Percentiles rank a stretch among this genome's conserved stretches.
Conservation (phyloP, 345 rosid genomes). For the Passiflora organensis region DNA sequence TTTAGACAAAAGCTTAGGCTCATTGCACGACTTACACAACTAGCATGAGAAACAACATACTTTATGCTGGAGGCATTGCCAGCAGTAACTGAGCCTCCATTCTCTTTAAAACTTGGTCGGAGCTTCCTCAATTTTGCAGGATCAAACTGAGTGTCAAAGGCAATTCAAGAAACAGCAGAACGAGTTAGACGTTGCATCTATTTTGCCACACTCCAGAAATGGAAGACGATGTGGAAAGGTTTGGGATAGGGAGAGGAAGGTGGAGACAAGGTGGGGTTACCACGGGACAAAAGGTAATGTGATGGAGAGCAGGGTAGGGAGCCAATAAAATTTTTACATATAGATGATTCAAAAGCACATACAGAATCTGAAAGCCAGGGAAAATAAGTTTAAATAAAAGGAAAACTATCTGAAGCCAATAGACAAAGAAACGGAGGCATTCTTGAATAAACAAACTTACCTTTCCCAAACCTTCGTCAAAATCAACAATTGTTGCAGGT, state of each 20-base stretch:
- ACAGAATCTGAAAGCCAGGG: too few species aligned
- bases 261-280: too few species aligned
- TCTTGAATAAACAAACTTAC: constrained; percentile 26
- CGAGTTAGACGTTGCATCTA: background rate
- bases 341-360: too few species aligned
- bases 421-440: background rate
- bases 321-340: too few species aligned
- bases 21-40: background rate
- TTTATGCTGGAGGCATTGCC: constrained; percentile 99
- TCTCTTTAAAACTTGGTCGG: constrained; percentile 90
- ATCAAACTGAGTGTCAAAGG: constrained; percentile 57
- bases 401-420: too few species aligned
- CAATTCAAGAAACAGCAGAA: background rate
- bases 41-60: constrained; percentile 26
- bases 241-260: too few species aligned
- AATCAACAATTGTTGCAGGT: constrained; percentile 72
- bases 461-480: constrained; percentile 96
- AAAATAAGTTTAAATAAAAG: too few species aligned
- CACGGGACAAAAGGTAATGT: too few species aligned
- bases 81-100: constrained; percentile 88
- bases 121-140: constrained; percentile 86
- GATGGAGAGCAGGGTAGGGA: too few species aligned
- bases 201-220: too few species aligned
- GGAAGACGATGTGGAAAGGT: too few species aligned
- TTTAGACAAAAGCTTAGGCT: constrained; percentile 10